Evolutionary conservation across 1,284 basidiomycete species (phyloP).

Genomic region (Thecaphora frezii): DNA sequence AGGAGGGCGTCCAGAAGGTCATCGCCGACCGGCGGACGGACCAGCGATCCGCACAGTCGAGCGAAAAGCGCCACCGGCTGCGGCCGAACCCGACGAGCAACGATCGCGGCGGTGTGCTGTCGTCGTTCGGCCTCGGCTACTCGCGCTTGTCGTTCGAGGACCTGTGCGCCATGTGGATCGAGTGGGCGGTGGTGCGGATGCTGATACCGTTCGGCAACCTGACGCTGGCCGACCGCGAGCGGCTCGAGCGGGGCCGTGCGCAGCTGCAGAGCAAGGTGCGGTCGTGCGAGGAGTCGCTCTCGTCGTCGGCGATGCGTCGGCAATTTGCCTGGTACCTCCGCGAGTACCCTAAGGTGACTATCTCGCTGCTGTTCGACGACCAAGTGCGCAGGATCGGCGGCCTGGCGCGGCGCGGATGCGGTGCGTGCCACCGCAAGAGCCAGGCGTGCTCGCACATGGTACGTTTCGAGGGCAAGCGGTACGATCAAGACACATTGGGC

Average conservation of each 20-base stretch:
- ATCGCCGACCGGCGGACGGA: background rate
- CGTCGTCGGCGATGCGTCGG: constrained; percentile 21
- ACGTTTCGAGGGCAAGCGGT: constrained; percentile 16
- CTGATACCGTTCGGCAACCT: constrained; percentile 23
- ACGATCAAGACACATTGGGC: constrained; percentile 23
- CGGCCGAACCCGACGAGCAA: too few relatives aligned
- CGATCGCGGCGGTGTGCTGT: background rate
- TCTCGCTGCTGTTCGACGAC: constrained; percentile 18
- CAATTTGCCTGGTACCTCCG: constrained; percentile 42
- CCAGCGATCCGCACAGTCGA: too few relatives aligned
- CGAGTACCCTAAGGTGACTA: constrained; percentile 21
- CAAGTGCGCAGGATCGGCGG: constrained; percentile 19
- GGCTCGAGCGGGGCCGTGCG: constrained; percentile 17
- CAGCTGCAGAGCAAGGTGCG: constrained; percentile 16
- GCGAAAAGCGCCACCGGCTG: too few relatives aligned
- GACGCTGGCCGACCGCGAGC: constrained; percentile 8
- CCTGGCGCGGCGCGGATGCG: constrained; percentile 24
- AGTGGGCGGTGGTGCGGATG: constrained; percentile 28
- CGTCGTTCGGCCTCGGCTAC: background rate
- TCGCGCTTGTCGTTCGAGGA: constrained; percentile 18
- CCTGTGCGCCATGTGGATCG: constrained; percentile 30
- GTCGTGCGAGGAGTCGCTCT: constrained; percentile 24
- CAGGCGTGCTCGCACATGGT: constrained; percentile 21
- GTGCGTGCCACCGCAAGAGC: constrained; percentile 23
- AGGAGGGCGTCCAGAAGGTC: constrained; percentile 9